Base-by-base conservation (phyloP, 2,329 filamentous ascomycete genomes). In the Rasamsonia emersonii region DNA sequence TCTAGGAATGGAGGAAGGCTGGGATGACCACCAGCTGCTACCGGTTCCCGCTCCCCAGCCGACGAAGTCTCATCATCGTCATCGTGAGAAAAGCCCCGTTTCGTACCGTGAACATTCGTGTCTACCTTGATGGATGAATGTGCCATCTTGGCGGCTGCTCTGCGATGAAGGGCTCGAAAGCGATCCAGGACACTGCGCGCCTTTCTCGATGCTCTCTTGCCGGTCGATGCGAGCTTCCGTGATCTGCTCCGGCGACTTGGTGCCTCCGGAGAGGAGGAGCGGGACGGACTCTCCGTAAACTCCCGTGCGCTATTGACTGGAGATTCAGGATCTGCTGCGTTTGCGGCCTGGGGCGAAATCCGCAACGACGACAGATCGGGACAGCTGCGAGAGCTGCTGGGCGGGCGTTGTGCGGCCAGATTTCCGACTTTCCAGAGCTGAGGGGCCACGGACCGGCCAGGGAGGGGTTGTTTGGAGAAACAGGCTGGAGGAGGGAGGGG, bases 361-460 rank as follows among this genome's bases (percentile, higher is more conserved):
- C 52, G 53, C 42, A 60, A 47, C 35, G 51, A 47, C 25, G 55
- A 58, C 42, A 61, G 50, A 50, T 62, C 57, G 46, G 58, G 58
- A 55, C 58, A 62, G 57, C 59, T 59, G 45, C 54, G 45, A 40
- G 51, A 60, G 58, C 56, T 57, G 56, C 54, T 53, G 44, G 50
- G 49, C 40, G 50, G 46, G 21, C 47, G 50, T 50, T 56, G 50
- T 49, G 51, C 50, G 52, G 58, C 59, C 59, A 61, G 56, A 43
- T 51, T 62, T 58, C 43, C 52, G 33, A 29, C 19, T 32, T 24
- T 35, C 32, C 17, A 18, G 25, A n/a, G 28, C 32, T 24, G 36
- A 35, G 36, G 35, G 38, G 40, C 38, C 40, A 34, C 40, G 11
- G 20, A 23, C 8, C 20, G 32, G 36, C 32, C 36, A 33, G 24